Percentiles rank a stretch among this genome's conserved stretches.
Conservation (phyloP, 345 rosid genomes). For the Hibiscus mutabilis region DNA sequence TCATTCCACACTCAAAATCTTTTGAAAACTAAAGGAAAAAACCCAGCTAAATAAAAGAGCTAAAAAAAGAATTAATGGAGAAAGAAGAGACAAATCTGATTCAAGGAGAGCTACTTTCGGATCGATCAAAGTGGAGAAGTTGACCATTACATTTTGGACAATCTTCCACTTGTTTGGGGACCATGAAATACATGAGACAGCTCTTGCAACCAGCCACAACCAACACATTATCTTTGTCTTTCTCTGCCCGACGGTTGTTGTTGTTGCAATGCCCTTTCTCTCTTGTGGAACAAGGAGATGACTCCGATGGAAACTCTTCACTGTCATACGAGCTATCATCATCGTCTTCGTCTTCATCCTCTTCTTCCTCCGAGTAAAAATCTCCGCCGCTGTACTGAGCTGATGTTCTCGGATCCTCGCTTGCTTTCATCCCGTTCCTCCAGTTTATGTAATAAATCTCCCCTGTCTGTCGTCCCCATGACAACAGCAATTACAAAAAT, state of each 20-base stretch:
- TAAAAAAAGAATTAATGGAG: not conserved
- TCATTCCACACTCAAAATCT: not conserved
- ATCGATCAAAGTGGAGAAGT: slow-evolving; percentile 74
- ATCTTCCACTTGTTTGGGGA: slow-evolving; percentile 66
- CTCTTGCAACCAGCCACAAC: slow-evolving; percentile 66
- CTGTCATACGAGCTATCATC: slow-evolving; percentile 48
- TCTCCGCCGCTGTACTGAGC: slow-evolving; percentile 30
- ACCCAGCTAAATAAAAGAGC: not conserved
- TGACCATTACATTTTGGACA: slow-evolving; percentile 81
- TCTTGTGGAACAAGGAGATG: slow-evolving; percentile 45
- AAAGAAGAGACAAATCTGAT: slow-evolving; percentile 1
- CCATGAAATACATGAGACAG: slow-evolving; percentile 57
- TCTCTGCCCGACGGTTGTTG: slow-evolving; percentile 13
- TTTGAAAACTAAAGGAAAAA: not conserved
- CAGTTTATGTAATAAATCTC: not conserved
- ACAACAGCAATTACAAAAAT: too few species aligned
- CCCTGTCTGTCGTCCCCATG: not conserved
- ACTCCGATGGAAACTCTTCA: slow-evolving; percentile 67
- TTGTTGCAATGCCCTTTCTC: slow-evolving; percentile 6
- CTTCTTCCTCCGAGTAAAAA: slow-evolving; percentile 26
- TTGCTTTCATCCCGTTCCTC: not conserved
- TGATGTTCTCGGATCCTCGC: slow-evolving; percentile 23
- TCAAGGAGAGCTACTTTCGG: slow-evolving; percentile 39
- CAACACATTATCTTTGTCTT: slow-evolving; percentile 42
- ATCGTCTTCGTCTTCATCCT: not conserved